Conservation (phyloP, 768 basidiomycete species). For the Boletus speciosus region DNA sequence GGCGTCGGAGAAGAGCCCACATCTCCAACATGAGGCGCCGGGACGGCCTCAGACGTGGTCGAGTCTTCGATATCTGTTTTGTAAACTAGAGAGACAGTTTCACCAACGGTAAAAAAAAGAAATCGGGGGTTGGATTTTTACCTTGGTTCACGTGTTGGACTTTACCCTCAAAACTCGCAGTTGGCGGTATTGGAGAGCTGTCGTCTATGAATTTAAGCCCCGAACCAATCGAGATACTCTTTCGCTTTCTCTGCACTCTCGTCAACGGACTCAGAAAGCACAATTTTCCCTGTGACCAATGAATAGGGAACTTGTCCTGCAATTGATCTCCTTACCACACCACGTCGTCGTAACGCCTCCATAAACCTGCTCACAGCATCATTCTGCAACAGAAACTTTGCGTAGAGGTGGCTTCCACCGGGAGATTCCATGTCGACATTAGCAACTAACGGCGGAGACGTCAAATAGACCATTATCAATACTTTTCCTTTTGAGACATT, state of each 20-base stretch:
- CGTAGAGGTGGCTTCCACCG: conserved; percentile 18
- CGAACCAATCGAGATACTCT: conserved; percentile 27
- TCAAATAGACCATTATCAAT: conserved; percentile 31
- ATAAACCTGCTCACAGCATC: conserved; percentile 37
- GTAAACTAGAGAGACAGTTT: conserved; percentile 21
- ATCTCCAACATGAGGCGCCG: not conserved
- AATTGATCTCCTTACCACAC: conserved; percentile 38
- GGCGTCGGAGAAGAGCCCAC: not conserved
- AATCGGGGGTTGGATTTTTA: conserved; percentile 2
- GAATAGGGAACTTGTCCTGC: not conserved
- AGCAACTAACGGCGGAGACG: conserved; percentile 39
- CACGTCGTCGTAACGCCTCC: conserved; percentile 40
- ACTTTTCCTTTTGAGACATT: conserved; percentile 15
- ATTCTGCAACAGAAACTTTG: conserved; percentile 40
- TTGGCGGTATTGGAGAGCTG: conserved; percentile 21
- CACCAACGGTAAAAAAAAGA: not conserved
- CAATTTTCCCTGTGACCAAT: conserved; percentile 27
- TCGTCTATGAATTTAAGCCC: conserved; percentile 21
- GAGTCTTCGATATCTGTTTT: conserved; percentile 24
- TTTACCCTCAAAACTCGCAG: conserved; percentile 32
- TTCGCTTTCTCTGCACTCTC: conserved; percentile 13
- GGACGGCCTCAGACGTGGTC: not conserved
- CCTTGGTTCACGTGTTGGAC: conserved; percentile 31
- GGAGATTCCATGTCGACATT: conserved; percentile 22
- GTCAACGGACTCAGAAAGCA: conserved; percentile 22